phyloP scores from a whole-genome alignment of 1,139 yeast species.

The Sugiyamaella japonica region DNA sequence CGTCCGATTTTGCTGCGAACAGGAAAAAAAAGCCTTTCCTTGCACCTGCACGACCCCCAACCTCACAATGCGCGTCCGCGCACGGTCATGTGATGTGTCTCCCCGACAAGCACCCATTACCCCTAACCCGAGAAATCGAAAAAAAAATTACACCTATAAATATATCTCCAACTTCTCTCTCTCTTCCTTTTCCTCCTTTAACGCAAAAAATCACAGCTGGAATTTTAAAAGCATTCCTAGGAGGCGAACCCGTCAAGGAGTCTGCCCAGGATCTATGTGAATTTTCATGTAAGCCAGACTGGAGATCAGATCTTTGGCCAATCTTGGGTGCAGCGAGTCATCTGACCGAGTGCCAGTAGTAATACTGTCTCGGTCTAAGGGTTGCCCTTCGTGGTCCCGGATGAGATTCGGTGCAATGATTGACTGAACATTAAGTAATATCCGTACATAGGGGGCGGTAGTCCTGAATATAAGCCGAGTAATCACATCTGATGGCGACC shows the following conservation, averaged over 20 bases:
- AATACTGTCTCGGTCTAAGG: slow-evolving; percentile 33
- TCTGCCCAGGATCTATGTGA: slow-evolving; percentile 43
- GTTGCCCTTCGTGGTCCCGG: slow-evolving; percentile 45
- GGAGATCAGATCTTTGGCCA: slow-evolving; percentile 38
- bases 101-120: background rate
- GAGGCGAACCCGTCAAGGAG: slow-evolving; percentile 43
- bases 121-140: slow-evolving; percentile 6
- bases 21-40: slow-evolving; percentile 2
- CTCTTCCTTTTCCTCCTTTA: slow-evolving; percentile 27
- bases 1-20: background rate
- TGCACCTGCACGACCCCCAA: slow-evolving; percentile 1
- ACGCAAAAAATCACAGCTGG: slow-evolving; percentile 41
- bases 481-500: background rate
- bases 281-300: slow-evolving; percentile 34
- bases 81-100: slow-evolving; percentile 1
- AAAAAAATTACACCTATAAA: background rate
- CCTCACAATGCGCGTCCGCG: slow-evolving; percentile 7
- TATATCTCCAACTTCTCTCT: background rate
- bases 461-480: background rate
- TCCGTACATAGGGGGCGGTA: background rate
- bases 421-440: slow-evolving; percentile 34
- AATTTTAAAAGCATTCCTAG: slow-evolving; percentile 40
- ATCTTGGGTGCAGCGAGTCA: slow-evolving; percentile 47
- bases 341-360: slow-evolving; percentile 27
- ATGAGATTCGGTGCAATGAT: slow-evolving; percentile 47